Evolutionary conservation across 768 basidiomycete genomes (phyloP).

Genomic region (Boletus pseudo-olivaceus): DNA sequence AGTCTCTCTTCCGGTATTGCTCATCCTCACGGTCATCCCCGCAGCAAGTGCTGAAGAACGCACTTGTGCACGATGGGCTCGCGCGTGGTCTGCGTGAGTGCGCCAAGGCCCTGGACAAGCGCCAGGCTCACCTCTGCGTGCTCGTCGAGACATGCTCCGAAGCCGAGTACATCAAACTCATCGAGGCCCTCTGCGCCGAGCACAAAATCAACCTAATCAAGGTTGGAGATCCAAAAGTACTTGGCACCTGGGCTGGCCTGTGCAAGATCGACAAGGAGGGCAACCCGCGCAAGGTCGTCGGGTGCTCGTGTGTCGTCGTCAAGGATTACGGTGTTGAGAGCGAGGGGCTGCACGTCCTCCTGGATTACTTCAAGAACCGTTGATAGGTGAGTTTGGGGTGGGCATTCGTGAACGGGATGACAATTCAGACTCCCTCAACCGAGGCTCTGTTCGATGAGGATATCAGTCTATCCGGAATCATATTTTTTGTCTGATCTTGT

Average conservation of each 20-base stretch:
- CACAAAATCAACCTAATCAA: constrained; percentile 99
- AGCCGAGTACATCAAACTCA: constrained; percentile 99
- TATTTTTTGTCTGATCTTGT: constrained; percentile 54
- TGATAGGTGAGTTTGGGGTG: constrained; percentile 39
- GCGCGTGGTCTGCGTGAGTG: constrained; percentile 96
- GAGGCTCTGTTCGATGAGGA: constrained; percentile 70
- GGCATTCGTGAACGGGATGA: constrained; percentile 50
- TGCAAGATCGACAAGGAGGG: constrained; percentile 99
- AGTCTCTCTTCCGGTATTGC: not conserved
- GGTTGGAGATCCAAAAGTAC: constrained; percentile 95
- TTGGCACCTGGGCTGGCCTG: constrained; percentile 97
- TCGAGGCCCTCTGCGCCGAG: constrained; percentile 98
- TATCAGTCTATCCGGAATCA: constrained; percentile 30
- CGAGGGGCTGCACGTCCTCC: constrained; percentile 90
- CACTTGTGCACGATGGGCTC: constrained; percentile 96
- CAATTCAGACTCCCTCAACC: constrained; percentile 91
- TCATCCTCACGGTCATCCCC: constrained; percentile 3
- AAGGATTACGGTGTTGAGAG: constrained; percentile 96
- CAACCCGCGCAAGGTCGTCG: constrained; percentile 94
- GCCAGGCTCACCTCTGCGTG: constrained; percentile 97
- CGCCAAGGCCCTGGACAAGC: constrained; percentile 97
- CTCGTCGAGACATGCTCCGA: constrained; percentile 99
- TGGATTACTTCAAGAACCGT: constrained; percentile 97
- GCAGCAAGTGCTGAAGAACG: constrained; percentile 98
- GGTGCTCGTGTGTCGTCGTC: constrained; percentile 93